phyloP scores from a whole-genome alignment of 2,329 filamentous ascomycete species.

The Orbilia quercus region DNA sequence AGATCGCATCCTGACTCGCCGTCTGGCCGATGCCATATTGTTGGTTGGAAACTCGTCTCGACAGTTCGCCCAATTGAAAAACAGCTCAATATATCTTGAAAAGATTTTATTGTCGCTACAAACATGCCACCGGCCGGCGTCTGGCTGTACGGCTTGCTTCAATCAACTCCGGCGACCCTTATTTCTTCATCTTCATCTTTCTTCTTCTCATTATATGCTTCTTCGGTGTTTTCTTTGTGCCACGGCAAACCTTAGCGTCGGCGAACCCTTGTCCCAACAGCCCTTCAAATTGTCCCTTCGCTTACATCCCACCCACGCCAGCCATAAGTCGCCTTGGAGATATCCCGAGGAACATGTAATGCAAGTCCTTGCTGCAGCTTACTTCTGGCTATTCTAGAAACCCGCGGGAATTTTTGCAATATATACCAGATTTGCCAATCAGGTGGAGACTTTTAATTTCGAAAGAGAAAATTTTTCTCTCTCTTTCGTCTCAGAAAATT shows the following conservation, averaged over 20 bases:
- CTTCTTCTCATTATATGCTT: not conserved
- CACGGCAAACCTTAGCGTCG: constrained; percentile 46
- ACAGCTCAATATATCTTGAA: constrained; percentile 1
- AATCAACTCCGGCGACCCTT: not conserved
- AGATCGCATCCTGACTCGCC: constrained; percentile 18
- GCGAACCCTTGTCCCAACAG: constrained; percentile 49
- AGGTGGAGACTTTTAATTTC: constrained; percentile 16
- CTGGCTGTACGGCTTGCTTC: too few species aligned
- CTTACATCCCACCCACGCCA: constrained; percentile 41
- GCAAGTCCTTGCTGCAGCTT: constrained; percentile 3
- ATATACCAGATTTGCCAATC: constrained; percentile 31
- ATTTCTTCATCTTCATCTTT: too few species aligned
- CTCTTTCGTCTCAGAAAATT: constrained; percentile 18
- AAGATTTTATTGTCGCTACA: too few species aligned
- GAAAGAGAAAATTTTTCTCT: too few species aligned
- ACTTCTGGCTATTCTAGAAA: constrained; percentile 49
- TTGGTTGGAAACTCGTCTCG: constrained; percentile 31
- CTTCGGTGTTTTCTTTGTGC: constrained; percentile 21
- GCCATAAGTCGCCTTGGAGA: constrained; percentile 40
- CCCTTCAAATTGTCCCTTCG: constrained; percentile 43
- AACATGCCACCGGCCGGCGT: too few species aligned
- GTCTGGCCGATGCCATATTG: constrained; percentile 29
- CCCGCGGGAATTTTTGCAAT: constrained; percentile 48
- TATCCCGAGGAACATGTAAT: constrained; percentile 32
- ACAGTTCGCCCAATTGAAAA: constrained; percentile 19